Evolutionary conservation across 1,284 basidiomycete genomes (phyloP).

Genomic region (Chalciporus piperatoides): DNA sequence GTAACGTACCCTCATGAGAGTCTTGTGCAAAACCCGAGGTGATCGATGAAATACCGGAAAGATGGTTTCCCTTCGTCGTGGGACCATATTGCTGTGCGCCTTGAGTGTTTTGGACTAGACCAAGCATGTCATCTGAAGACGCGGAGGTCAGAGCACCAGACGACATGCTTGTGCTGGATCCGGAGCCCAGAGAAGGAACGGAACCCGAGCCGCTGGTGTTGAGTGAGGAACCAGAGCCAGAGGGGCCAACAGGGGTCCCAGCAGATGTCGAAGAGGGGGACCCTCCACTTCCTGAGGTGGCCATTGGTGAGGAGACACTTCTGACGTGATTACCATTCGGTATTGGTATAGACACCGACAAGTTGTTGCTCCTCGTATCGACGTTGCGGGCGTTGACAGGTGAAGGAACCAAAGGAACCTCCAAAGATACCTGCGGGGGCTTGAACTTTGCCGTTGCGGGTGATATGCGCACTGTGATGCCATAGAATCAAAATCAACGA

Average conservation of each 20-base stretch:
- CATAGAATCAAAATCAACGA: constrained; percentile 29
- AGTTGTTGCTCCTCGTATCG: constrained; percentile 34
- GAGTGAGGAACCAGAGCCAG: constrained; percentile 55
- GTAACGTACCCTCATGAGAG: constrained; percentile 38
- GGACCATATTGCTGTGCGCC: constrained; percentile 46
- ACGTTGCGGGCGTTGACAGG: constrained; percentile 32
- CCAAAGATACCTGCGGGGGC: constrained; percentile 45
- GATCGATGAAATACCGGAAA: constrained; percentile 37
- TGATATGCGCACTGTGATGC: constrained; percentile 72
- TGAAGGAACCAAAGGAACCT: constrained; percentile 49
- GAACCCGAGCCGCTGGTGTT: constrained; percentile 47
- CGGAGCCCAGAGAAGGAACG: constrained; percentile 53
- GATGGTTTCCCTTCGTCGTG: constrained; percentile 32
- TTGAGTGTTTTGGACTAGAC: constrained; percentile 41
- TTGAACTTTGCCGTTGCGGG: constrained; percentile 87
- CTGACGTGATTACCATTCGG: constrained; percentile 44
- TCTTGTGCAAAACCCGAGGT: constrained; percentile 40
- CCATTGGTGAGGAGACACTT: constrained; percentile 68
- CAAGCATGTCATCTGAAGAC: constrained; percentile 49
- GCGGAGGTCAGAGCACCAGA: constrained; percentile 40
- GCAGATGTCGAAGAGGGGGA: constrained; percentile 38
- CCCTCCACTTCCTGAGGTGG: constrained; percentile 37
- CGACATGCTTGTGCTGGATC: constrained; percentile 48
- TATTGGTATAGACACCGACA: constrained; percentile 47
- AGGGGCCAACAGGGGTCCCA: constrained; percentile 42